These are phyloP conservation scores for Sclerotinia borealis DNA, from an alignment of 2,329 filamentous ascomycete species.

Conservation along the genomic window DNA sequence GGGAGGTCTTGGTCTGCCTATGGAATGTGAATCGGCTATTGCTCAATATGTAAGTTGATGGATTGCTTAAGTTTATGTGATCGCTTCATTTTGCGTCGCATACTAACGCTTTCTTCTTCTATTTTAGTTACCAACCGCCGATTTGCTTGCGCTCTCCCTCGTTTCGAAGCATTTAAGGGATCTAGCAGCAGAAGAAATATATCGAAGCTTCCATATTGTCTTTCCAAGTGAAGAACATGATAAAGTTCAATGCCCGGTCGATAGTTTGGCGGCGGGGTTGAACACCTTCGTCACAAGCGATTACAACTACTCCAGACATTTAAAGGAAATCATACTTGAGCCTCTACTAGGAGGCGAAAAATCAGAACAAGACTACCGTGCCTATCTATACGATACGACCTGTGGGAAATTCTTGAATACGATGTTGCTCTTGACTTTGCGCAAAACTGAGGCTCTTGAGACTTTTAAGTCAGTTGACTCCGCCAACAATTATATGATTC, in stretches of 20 bases:
- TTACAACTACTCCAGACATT: constrained; percentile 55
- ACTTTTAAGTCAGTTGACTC: constrained; percentile 43
- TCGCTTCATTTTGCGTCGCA: background rate
- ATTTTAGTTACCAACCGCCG: constrained; percentile 43
- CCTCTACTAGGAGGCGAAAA: constrained; percentile 47
- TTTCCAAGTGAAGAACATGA: constrained; percentile 55
- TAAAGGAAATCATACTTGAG: constrained; percentile 51
- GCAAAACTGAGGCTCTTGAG: constrained; percentile 49
- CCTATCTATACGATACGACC: constrained; percentile 48
- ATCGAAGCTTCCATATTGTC: constrained; percentile 53
- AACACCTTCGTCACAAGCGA: constrained; percentile 58
- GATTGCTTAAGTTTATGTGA: background rate
- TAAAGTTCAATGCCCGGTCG: constrained; percentile 46
- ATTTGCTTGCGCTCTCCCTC: constrained; percentile 52
- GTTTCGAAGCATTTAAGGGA: constrained; percentile 53
- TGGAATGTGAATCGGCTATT: background rate
- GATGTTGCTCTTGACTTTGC: constrained; percentile 49
- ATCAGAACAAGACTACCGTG: constrained; percentile 48
- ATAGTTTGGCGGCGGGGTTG: constrained; percentile 51
- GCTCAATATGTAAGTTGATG: background rate
- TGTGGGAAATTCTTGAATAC: constrained; percentile 61
- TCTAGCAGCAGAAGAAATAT: constrained; percentile 52
- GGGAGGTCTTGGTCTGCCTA: background rate
- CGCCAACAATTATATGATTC: background rate
- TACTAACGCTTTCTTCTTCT: background rate